Percentiles rank a stretch among this genome's conserved stretches.
phyloP scores from a whole-genome alignment of 1,284 basidiomycete species.

The Irpex lacteus region DNA sequence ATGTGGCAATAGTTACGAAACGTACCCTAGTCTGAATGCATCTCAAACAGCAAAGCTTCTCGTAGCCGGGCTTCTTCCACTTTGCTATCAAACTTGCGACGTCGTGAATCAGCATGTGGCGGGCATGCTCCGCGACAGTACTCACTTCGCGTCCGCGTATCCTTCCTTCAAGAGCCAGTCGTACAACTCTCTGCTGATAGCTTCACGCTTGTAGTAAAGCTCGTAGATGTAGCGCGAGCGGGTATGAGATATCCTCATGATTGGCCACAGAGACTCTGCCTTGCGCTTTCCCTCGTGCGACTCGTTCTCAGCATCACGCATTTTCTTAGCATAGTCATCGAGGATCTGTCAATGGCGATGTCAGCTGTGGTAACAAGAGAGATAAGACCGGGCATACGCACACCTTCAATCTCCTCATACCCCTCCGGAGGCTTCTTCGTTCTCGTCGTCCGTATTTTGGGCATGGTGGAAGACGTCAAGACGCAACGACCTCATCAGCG shows the following conservation, averaged over 20 bases:
- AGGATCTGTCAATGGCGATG: constrained; percentile 56
- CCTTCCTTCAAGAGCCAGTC: constrained; percentile 98
- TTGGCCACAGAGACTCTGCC: constrained; percentile 97
- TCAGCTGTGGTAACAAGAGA: background rate
- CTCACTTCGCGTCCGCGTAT: constrained; percentile 96
- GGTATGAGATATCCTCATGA: constrained; percentile 96
- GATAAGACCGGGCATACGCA: constrained; percentile 31
- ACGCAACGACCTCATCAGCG: constrained; percentile 1
- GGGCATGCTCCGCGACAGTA: constrained; percentile 16
- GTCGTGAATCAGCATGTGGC: constrained; percentile 4
- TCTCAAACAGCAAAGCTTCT: constrained; percentile 95
- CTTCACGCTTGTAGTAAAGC: constrained; percentile 97
- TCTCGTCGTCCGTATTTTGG: constrained; percentile 91
- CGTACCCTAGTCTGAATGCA: constrained; percentile 93
- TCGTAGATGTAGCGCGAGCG: constrained; percentile 98
- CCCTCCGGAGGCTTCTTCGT: constrained; percentile 97
- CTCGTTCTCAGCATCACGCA: constrained; percentile 97
- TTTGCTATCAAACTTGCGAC: constrained; percentile 87
- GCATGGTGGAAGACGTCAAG: constrained; percentile 57
- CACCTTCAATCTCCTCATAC: constrained; percentile 91
- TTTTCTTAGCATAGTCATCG: constrained; percentile 94
- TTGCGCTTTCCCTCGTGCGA: constrained; percentile 97
- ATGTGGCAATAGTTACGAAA: constrained; percentile 9
- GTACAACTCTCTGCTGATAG: constrained; percentile 91
- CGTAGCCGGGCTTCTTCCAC: constrained; percentile 99